phyloP scores from a whole-genome alignment of 345 rosid species.

The Pistacia integerrima region DNA sequence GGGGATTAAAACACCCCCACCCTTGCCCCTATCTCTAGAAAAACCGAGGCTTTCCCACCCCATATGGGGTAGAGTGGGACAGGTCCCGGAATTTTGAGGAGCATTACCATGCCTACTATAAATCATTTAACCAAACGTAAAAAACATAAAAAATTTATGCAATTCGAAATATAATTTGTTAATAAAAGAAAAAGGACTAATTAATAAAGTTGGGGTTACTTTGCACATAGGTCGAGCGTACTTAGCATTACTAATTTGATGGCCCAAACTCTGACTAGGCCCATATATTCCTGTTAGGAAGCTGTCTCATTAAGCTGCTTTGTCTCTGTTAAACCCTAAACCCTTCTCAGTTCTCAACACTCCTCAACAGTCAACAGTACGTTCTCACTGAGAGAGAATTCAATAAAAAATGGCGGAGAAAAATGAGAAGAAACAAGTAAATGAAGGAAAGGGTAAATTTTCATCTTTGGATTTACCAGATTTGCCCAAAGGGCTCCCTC shows the following conservation, averaged over 20 bases:
- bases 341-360: background rate
- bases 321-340: slow-evolving; percentile 16
- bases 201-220: background rate
- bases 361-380: too few relatives aligned
- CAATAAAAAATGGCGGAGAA: slow-evolving; percentile 7
- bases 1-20: too few relatives aligned
- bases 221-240: background rate
- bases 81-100: too few relatives aligned
- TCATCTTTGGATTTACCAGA: slow-evolving; percentile 63
- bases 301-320: background rate
- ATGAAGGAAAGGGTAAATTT: slow-evolving; percentile 26
- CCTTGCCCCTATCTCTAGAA: too few relatives aligned
- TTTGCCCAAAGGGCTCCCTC: slow-evolving; percentile 68
- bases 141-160: too few relatives aligned
- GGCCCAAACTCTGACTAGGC: background rate
- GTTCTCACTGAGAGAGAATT: background rate
- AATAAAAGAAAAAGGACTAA: too few relatives aligned
- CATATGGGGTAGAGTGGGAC: too few relatives aligned
- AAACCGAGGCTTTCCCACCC: too few relatives aligned
- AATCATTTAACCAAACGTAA: too few relatives aligned
- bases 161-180: too few relatives aligned
- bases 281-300: too few relatives aligned
- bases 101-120: too few relatives aligned
- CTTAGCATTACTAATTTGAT: background rate
- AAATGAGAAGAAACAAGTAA: background rate